Conservation (phyloP, 2,329 filamentous ascomycete species). For the Aaosphaeria arxii region DNA sequence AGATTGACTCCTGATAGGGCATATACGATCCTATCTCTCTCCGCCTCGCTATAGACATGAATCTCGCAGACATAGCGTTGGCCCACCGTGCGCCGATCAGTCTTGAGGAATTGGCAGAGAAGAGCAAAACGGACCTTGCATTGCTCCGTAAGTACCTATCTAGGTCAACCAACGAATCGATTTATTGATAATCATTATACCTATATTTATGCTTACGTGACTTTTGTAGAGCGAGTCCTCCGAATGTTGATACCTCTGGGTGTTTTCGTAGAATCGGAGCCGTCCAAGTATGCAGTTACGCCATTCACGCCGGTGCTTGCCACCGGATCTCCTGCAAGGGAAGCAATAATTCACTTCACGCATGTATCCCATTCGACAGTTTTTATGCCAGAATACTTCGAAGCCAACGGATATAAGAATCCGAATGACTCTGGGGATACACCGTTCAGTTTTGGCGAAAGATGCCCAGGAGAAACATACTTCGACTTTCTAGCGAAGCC, state of each 20-base stretch:
- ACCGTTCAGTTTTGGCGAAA: neutral
- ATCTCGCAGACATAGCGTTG: conserved; percentile 11
- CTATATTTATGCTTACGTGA: neutral
- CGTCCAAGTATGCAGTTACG: neutral
- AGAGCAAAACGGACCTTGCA: neutral
- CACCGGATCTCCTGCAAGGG: neutral
- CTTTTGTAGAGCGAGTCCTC: neutral
- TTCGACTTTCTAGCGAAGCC: neutral
- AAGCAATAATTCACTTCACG: neutral
- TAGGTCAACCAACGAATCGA: neutral
- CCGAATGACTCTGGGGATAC: neutral
- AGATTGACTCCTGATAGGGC: neutral
- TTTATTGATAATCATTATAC: neutral
- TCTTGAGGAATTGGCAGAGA: neutral
- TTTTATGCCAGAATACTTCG: neutral
- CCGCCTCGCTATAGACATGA: conserved; percentile 11
- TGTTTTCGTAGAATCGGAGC: neutral
- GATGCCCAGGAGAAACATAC: neutral
- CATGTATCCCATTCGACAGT: neutral
- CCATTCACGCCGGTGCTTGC: neutral
- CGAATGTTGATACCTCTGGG: neutral
- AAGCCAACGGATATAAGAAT: neutral
- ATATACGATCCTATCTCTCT: conserved; percentile 1
- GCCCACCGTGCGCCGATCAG: neutral
- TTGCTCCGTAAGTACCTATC: neutral